These are phyloP conservation scores for Fusarium lyarnte DNA, from an alignment of 2,329 filamentous ascomycete species.

Conservation along the genomic window DNA sequence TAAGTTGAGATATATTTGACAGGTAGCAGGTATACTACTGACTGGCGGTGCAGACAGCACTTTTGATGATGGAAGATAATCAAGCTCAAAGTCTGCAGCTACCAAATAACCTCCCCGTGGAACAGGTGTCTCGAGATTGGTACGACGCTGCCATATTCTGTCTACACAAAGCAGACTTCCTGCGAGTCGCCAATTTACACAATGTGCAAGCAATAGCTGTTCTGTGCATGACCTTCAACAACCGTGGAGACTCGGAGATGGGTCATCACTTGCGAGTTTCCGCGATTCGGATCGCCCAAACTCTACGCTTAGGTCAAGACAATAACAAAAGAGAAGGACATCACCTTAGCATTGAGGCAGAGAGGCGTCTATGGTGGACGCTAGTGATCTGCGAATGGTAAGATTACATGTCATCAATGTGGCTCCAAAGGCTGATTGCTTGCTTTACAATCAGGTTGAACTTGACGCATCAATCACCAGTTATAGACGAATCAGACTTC, in stretches of 20 bases:
- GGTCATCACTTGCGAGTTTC: background rate
- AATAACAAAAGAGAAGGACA: no score
- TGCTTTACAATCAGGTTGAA: background rate
- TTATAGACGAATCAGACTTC: background rate
- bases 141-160: background rate
- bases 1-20: background rate
- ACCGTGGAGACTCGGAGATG: background rate
- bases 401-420: accelerated
- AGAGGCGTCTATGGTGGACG: background rate
- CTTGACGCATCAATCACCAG: background rate
- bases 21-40: background rate
- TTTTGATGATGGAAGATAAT: background rate
- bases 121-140: background rate
- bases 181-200: background rate
- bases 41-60: background rate
- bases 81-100: background rate
- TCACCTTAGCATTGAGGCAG: background rate
- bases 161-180: background rate
- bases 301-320: background rate
- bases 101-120: background rate
- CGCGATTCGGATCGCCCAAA: background rate
- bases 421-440: background rate
- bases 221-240: background rate
- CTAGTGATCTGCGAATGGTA: background rate
- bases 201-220: background rate